phyloP scores from a whole-genome alignment of 1,284 basidiomycete genomes.

The Pterulicium gracile region DNA sequence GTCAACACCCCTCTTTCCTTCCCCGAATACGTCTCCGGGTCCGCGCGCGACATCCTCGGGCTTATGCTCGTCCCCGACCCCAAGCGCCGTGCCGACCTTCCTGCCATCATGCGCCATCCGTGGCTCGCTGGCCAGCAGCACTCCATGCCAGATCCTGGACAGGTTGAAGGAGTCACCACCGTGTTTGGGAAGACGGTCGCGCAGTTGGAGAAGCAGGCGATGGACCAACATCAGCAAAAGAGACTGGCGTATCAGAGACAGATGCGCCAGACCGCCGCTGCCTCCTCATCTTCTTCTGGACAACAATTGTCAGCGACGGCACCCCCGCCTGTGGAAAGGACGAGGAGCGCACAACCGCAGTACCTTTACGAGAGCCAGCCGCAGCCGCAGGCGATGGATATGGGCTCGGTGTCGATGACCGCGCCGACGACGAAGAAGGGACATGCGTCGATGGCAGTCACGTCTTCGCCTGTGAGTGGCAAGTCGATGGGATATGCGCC shows the following conservation, averaged over 20 bases:
- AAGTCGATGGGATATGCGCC: conserved; percentile 10
- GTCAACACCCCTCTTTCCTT: conserved; percentile 92
- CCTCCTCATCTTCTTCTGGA: conserved; percentile 22
- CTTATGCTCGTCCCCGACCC: conserved; percentile 77
- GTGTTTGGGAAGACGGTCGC: conserved; percentile 53
- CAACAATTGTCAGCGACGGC: conserved; percentile 24
- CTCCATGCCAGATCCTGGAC: conserved; percentile 12
- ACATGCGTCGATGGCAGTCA: conserved; percentile 5
- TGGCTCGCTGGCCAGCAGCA: conserved; percentile 51
- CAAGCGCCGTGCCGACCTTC: conserved; percentile 52
- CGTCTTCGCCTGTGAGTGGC: conserved; percentile 17
- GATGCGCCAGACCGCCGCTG: conserved; percentile 29
- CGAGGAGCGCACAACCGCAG: conserved; percentile 29
- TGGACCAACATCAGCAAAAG: conserved; percentile 66
- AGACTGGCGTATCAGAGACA: conserved; percentile 54
- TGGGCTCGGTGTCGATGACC: conserved; percentile 22
- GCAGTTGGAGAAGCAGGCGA: conserved; percentile 61
- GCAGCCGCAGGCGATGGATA: conserved; percentile 10
- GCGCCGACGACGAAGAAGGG: conserved; percentile 19
- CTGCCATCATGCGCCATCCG: conserved; percentile 57
- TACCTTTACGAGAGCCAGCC: conserved; percentile 42
- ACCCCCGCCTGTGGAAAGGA: conserved; percentile 15
- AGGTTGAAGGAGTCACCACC: conserved; percentile 14
- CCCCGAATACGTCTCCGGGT: conserved; percentile 82
- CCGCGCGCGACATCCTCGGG: conserved; percentile 47